Base-by-base conservation (phyloP, 1,284 basidiomycete species). In the Cryptococcus maquisensis region DNA sequence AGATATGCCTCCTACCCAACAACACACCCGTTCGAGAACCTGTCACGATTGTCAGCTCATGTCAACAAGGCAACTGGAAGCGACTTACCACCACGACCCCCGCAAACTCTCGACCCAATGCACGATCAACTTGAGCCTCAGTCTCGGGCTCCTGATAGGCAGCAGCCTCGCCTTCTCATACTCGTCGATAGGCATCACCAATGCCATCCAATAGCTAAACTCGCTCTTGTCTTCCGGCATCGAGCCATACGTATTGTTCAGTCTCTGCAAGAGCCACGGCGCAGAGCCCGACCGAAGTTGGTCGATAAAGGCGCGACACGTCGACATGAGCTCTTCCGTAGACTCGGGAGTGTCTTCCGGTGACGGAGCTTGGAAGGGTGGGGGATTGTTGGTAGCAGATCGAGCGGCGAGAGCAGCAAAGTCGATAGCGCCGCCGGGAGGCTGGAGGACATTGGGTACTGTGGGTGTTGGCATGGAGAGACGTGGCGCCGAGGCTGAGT, bases 111-210 rank as follows among this genome's bases (percentile, higher is more conserved):
- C 90, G 64, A 97, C 93, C 93, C 93, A 97, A 68, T 91, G 87
- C 38, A 90, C 88, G 54, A 95, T 86, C 62, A 97, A 80, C 55
- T 87, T 80, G 47, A 97, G 76, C 36, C 93, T 81, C 58, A 94
- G 78, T 24, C 87, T 81, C 1, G 88, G 81, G 54, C 85, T 88
- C 58, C 87, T 84, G 56, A 96, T 88, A 3, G 92, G 90, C n/a
- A 97, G 78, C n/a, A 97, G 79, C 63, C 90, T 88, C 18, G 90
- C 88, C 76, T 95, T 95, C 78, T 96, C 91, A 66, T 87, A 83
- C 63, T 96, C 91, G 70, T 95, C 90, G 66, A 97, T 92, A n/a
- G 93, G 94, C 58, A 97, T 84, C 62, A 82, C 83, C 69, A 86
- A 80, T 1, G 89, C 90, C 79, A 96, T 90, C 88, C 90, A 97